Evolutionary conservation across 2,329 filamentous ascomycete species (phyloP), one percentile per base, ranked within the genome.

Genomic region (Aspergillus caelatus): DNA sequence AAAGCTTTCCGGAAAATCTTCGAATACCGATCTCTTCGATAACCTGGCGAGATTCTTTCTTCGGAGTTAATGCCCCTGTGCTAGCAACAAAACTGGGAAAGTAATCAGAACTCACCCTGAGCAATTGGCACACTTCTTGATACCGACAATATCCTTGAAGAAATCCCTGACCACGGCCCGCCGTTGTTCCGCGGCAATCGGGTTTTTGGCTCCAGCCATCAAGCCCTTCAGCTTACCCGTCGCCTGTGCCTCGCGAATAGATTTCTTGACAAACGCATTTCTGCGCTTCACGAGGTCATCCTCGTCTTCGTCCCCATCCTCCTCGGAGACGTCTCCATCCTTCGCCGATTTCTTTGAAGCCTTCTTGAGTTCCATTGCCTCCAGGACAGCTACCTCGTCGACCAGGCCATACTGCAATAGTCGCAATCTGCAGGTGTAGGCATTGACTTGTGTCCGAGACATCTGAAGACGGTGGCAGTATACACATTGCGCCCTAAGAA

Each of bases 1-100:
- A 97, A 81, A 2, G 91, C 83, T 74, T 91, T 95, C 75, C 94
- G 90, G 78, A 98, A 99, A 60, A 99, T 93, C 78, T 98, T 99
- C 74, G 94, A 91, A 72, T 89, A 95, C 50, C 91, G 86, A 72
- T 99, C 94, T 77, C 96, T 97, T 70, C 94, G 89, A 78, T 92
- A 98, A 2, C 84, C 83, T 12, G 93, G 94, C 16, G 91, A 94
- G 65, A 95, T 87, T 32, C 91, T 91, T 65, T 65, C 10, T 9
- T 50, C 12, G n/a, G 52, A 30, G 65, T 74, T 67, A 74, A 71
- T 64, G 63, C 60, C 45, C 52, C 32, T 30, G 39, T 28, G 28
- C 52, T 55, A 62, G 34, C 46, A 36, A 43, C 60, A 16, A 65
- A 54, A 60, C 28, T 39, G 39, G 45, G 41, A 2, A 12, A 55